phyloP scores from a whole-genome alignment of 805 yeast species.

The Starmerella vitae region DNA sequence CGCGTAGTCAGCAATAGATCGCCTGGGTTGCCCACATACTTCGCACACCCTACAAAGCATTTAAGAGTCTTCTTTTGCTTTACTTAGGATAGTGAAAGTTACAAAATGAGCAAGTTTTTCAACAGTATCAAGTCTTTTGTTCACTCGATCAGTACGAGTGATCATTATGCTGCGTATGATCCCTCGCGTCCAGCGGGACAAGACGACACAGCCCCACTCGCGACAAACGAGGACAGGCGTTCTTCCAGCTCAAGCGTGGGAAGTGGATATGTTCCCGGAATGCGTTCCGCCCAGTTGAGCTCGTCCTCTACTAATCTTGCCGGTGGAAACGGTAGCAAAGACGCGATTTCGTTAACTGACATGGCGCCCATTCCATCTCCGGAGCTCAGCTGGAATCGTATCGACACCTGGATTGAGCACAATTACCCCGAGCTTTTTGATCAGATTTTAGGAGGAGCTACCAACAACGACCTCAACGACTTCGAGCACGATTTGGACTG shows the following conservation, averaged over 20 bases:
- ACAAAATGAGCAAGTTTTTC: slow-evolving; percentile 24
- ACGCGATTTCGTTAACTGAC: slow-evolving; percentile 32
- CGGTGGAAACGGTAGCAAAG: slow-evolving; percentile 13
- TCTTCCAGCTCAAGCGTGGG: slow-evolving; percentile 10
- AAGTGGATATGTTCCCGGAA: slow-evolving; percentile 26
- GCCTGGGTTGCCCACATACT: no score
- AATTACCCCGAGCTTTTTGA: slow-evolving; percentile 72
- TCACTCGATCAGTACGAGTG: slow-evolving; percentile 30
- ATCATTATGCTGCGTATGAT: slow-evolving; percentile 30
- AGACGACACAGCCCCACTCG: slow-evolving; percentile 19
- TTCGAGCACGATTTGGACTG: slow-evolving; percentile 72
- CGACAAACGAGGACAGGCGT: slow-evolving; percentile 9
- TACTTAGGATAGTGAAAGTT: no score
- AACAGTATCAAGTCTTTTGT: slow-evolving; percentile 25
- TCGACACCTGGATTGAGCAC: slow-evolving; percentile 67
- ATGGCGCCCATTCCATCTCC: slow-evolving; percentile 60
- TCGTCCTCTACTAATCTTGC: slow-evolving; percentile 9
- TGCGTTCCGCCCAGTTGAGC: slow-evolving; percentile 27
- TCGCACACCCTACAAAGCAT: no score
- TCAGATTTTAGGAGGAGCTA: slow-evolving; percentile 65
- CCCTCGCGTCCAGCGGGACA: slow-evolving; percentile 18
- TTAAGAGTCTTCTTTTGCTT: no score
- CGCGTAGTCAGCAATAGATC: no score
- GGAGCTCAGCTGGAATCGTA: slow-evolving; percentile 71
- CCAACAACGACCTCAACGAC: slow-evolving; percentile 63